Conservation (phyloP, 306 rosid species). For the Cicer chorassanicum region DNA sequence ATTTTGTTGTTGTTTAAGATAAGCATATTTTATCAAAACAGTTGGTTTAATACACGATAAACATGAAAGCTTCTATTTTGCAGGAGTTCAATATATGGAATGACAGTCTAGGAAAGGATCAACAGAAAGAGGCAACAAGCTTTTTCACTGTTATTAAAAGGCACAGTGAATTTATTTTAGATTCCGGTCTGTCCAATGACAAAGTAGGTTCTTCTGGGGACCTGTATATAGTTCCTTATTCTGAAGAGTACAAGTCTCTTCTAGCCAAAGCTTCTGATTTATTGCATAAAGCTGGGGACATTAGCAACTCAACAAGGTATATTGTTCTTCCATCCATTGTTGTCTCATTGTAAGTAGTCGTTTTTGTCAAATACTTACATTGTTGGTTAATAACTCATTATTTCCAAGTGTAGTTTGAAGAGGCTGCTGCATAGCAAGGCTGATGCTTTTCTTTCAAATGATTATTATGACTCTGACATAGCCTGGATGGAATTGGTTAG, state of each 20-base stretch:
- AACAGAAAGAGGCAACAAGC: constrained; percentile 68
- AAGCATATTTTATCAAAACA: constrained; percentile 36
- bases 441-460: constrained; percentile 87
- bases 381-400: constrained; percentile 40
- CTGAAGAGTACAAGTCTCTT: constrained; percentile 74
- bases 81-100: constrained; percentile 92
- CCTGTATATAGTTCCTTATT: constrained; percentile 70
- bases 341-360: constrained; percentile 12
- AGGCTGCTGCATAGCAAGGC: constrained; percentile 89
- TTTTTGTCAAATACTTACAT: constrained; percentile 23
- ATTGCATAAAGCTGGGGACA: constrained; percentile 84
- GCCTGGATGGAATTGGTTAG: constrained; percentile 98
- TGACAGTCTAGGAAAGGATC: constrained; percentile 63
- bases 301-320: constrained; percentile 71
- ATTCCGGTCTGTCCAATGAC: constrained; percentile 50
- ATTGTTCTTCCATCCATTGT: constrained; percentile 32
- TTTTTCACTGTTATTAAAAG: constrained; percentile 85
- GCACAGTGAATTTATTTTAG: constrained; percentile 63
- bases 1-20: background rate
- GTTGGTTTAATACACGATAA: constrained; percentile 33
- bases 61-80: constrained; percentile 44
- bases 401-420: constrained; percentile 71
- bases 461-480: constrained; percentile 86
- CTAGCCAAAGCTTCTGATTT: constrained; percentile 76
- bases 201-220: constrained; percentile 50